A percentile compares a stretch with the other conserved stretches of the same genome.
These are phyloP conservation scores for Periconia sp. DNA, from an alignment of 2,329 filamentous ascomycete genomes.

Conservation along the genomic window DNA sequence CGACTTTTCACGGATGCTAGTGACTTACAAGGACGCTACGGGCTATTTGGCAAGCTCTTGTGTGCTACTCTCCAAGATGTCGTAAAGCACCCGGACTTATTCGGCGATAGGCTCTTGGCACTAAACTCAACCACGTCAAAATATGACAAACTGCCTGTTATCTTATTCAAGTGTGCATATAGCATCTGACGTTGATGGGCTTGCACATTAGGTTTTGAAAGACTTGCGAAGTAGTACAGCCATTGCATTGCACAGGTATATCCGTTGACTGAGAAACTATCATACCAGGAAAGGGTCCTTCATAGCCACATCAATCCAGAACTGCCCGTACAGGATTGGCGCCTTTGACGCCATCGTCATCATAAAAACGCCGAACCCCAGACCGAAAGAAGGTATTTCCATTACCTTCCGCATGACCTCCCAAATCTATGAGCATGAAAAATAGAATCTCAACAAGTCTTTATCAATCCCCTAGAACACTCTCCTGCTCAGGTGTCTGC, in stretches of 20 bases:
- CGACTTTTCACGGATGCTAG: too few species aligned
- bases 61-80: too few species aligned
- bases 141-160: background rate
- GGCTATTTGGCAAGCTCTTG: too few species aligned
- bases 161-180: too few species aligned
- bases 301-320: background rate
- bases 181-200: too few species aligned
- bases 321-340: background rate
- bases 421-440: too few species aligned
- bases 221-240: too few species aligned
- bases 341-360: background rate
- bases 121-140: background rate
- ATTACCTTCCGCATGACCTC: too few species aligned
- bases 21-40: too few species aligned
- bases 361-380: background rate
- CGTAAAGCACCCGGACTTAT: constrained; percentile 1
- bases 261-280: background rate
- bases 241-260: background rate
- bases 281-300: background rate
- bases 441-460: too few species aligned
- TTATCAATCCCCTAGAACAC: constrained; percentile 51
- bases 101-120: constrained; percentile 6
- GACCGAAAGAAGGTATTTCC: background rate
- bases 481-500: constrained; percentile 51
- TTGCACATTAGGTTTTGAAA: too few species aligned